These are phyloP conservation scores for Eucalyptus cladocalyx DNA, from an alignment of 345 rosid species.

Conservation along the genomic window DNA sequence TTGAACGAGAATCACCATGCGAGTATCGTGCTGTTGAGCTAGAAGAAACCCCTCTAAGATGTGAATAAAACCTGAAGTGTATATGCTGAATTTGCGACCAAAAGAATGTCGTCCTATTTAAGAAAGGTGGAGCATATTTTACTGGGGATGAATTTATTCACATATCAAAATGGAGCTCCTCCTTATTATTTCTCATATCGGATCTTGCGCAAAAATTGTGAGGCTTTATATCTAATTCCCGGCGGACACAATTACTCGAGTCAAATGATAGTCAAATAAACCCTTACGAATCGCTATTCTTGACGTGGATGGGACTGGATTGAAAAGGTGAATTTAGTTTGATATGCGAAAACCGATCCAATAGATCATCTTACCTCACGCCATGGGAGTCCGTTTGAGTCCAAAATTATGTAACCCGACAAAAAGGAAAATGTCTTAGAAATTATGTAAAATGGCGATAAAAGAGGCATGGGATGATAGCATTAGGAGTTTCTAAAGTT, in stretches of 20 bases:
- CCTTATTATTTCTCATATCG: neutral
- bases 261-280: neutral
- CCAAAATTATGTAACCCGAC: too few species aligned
- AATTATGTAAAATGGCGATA: neutral
- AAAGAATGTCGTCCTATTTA: neutral
- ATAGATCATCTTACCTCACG: neutral
- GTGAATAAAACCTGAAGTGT: neutral
- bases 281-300: neutral
- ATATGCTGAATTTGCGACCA: neutral
- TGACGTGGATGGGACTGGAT: neutral
- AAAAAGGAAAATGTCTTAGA: neutral
- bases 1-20: neutral
- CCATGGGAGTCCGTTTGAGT: too few species aligned
- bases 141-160: neutral
- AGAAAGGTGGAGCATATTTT: neutral
- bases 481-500: neutral
- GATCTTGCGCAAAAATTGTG: neutral
- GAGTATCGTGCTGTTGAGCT: accelerated
- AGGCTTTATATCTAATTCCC: neutral
- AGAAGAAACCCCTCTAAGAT: neutral
- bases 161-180: neutral
- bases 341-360: neutral
- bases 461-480: neutral
- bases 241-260: neutral
- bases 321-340: neutral